These are phyloP conservation scores for Diaporthe sp. DNA, from an alignment of 2,329 filamentous ascomycete genomes.

Conservation along the genomic window DNA sequence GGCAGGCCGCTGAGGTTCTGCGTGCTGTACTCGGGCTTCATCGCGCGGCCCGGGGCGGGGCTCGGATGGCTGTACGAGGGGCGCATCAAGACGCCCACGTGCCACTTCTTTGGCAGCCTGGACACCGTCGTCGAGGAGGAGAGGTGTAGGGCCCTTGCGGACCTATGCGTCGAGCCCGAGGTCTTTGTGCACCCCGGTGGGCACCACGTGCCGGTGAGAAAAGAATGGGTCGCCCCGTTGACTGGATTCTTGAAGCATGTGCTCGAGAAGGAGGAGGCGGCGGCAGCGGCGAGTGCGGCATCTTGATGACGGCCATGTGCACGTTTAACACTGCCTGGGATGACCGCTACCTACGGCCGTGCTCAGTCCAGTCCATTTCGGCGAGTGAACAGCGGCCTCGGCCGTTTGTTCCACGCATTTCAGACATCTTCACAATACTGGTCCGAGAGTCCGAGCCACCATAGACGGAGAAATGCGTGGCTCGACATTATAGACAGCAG, in stretches of 20 bases:
- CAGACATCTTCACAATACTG: too few relatives aligned
- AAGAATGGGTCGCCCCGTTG: conserved; percentile 85
- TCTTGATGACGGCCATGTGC: not conserved
- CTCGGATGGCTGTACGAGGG: conserved; percentile 76
- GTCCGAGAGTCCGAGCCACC: too few relatives aligned
- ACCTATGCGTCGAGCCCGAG: conserved; percentile 61
- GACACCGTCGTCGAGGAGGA: conserved; percentile 74
- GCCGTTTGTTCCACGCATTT: not conserved
- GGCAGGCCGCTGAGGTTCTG: conserved; percentile 73
- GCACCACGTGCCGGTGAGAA: conserved; percentile 88
- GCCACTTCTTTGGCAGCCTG: conserved; percentile 74
- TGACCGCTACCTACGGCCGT: not conserved
- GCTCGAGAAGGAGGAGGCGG: conserved; percentile 26
- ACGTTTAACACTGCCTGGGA: not conserved
- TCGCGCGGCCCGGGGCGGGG: conserved; percentile 65
- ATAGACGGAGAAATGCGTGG: not conserved
- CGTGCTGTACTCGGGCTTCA: conserved; percentile 83
- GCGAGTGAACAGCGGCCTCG: not conserved
- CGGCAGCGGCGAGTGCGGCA: not conserved
- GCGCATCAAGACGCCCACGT: conserved; percentile 71
- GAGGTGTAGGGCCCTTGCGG: conserved; percentile 59
- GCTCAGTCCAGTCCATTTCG: not conserved
- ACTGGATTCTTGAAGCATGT: conserved; percentile 74
- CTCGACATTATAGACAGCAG: not conserved
- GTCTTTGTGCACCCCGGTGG: conserved; percentile 85